Conservation (phyloP, 352 stramenopile species). For the Phytophthora aleatoria region DNA sequence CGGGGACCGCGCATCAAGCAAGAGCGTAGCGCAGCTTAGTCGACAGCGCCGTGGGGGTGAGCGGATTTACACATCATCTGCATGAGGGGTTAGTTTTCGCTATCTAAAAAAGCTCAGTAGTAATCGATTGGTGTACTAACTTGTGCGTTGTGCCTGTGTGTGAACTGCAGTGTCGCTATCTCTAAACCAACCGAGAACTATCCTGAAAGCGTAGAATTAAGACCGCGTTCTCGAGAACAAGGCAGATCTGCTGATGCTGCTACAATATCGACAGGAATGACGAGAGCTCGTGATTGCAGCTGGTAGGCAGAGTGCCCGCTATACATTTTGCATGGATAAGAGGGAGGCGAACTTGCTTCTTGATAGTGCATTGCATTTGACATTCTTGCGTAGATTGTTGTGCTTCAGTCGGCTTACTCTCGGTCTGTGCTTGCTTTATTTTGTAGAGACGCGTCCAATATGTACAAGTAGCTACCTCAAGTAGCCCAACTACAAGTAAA, state of each 20-base stretch:
- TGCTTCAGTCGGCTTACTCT: slow-evolving; percentile 6
- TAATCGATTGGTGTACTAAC: slow-evolving; percentile 8
- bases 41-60: slow-evolving; percentile 14
- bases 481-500: background rate
- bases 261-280: slow-evolving; percentile 20
- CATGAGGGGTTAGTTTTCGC: slow-evolving; percentile 6
- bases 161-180: slow-evolving; percentile 15
- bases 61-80: slow-evolving; percentile 2
- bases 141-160: slow-evolving; percentile 10
- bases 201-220: background rate
- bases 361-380: slow-evolving; percentile 17
- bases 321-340: slow-evolving; percentile 32
- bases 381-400: slow-evolving; percentile 5
- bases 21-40: slow-evolving; percentile 37
- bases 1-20: slow-evolving; percentile 35
- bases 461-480: too few relatives aligned
- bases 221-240: slow-evolving; percentile 2
- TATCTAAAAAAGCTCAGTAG: slow-evolving; percentile 12
- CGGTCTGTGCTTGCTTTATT: slow-evolving; percentile 14
- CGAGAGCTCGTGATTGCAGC: slow-evolving; percentile 24
- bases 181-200: background rate
- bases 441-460: slow-evolving; percentile 1
- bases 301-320: slow-evolving; percentile 32
- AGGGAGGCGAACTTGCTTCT: slow-evolving; percentile 21
- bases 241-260: too few relatives aligned